Percentiles rank a stretch among this genome's conserved stretches.
phyloP scores from a whole-genome alignment of 495 filamentous ascomycete species.

The Neurospora sp. region DNA sequence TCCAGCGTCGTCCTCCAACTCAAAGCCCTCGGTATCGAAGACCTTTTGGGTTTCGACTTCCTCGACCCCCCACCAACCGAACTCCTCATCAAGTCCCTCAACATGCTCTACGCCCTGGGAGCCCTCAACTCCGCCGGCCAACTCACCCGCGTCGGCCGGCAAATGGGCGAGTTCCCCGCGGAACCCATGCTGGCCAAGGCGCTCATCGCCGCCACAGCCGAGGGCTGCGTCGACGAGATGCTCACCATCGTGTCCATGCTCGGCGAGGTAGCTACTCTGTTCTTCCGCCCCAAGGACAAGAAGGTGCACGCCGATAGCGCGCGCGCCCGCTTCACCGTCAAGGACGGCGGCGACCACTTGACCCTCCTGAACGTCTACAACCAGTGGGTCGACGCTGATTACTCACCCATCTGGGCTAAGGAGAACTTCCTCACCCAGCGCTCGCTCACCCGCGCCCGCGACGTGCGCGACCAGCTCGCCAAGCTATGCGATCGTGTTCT shows the following conservation, averaged over 20 bases:
- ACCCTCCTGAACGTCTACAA: slow-evolving; percentile 95
- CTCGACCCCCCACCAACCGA: slow-evolving; percentile 91
- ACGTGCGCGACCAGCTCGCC: slow-evolving; percentile 89
- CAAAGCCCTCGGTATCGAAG: slow-evolving; percentile 87
- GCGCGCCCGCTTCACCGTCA: slow-evolving; percentile 81
- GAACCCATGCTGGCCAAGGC: slow-evolving; percentile 90
- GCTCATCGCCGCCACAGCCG: slow-evolving; percentile 79
- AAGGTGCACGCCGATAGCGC: slow-evolving; percentile 93
- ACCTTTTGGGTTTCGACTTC: slow-evolving; percentile 91
- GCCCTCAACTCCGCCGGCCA: slow-evolving; percentile 84
- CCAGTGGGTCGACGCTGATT: slow-evolving; percentile 92
- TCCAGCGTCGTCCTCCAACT: slow-evolving; percentile 76
- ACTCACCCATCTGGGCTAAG: slow-evolving; percentile 75
- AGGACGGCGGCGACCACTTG: slow-evolving; percentile 86
- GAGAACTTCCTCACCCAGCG: slow-evolving; percentile 95
- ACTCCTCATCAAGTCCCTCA: slow-evolving; percentile 80
- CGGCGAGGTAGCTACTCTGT: slow-evolving; percentile 76
- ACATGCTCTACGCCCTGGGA: slow-evolving; percentile 85
- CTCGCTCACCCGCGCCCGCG: slow-evolving; percentile 72
- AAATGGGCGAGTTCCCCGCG: slow-evolving; percentile 95
- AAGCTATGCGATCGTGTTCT: slow-evolving; percentile 83
- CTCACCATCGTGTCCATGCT: slow-evolving; percentile 94
- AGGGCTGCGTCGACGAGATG: slow-evolving; percentile 89
- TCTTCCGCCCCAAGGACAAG: slow-evolving; percentile 96
- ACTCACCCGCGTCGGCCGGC: slow-evolving; percentile 82